Evolutionary conservation across 2,329 filamentous ascomycete genomes (phyloP).

Genomic region (Didymella exigua): DNA sequence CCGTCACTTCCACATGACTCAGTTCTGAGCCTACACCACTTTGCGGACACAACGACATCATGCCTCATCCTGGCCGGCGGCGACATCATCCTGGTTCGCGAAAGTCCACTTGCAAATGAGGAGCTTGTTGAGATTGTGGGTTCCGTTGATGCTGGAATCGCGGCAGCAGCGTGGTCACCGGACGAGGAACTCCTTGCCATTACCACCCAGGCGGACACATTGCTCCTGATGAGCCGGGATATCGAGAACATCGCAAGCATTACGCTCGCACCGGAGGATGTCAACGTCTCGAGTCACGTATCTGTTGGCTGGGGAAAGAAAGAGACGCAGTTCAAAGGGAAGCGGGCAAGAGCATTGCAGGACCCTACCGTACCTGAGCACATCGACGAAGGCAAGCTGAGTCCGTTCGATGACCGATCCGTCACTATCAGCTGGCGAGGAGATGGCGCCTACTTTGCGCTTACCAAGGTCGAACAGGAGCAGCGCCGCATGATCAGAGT

Average conservation of each 20-base stretch:
- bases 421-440: constrained; percentile 89
- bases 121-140: constrained; percentile 94
- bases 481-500: constrained; percentile 82
- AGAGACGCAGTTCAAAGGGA: constrained; percentile 96
- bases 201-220: constrained; percentile 76
- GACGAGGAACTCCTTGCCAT: constrained; percentile 91
- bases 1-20: constrained; percentile 77
- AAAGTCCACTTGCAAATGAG: constrained; percentile 68
- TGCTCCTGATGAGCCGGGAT: constrained; percentile 89
- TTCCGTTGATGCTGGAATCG: constrained; percentile 89
- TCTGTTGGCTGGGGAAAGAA: constrained; percentile 98
- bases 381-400: constrained; percentile 81
- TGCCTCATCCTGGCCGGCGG: constrained; percentile 88
- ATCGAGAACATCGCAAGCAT: constrained; percentile 85
- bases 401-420: constrained; percentile 71
- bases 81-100: constrained; percentile 84
- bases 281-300: constrained; percentile 88
- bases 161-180: constrained; percentile 88
- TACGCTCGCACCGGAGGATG: constrained; percentile 73
- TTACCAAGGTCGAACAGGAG: constrained; percentile 76
- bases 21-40: constrained; percentile 81
- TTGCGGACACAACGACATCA: constrained; percentile 76
- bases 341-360: constrained; percentile 80
- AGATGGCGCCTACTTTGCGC: constrained; percentile 86
- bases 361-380: constrained; percentile 95